These are phyloP conservation scores for Candolleomyces efflorescens DNA, from an alignment of 768 basidiomycete species.

Conservation along the genomic window DNA sequence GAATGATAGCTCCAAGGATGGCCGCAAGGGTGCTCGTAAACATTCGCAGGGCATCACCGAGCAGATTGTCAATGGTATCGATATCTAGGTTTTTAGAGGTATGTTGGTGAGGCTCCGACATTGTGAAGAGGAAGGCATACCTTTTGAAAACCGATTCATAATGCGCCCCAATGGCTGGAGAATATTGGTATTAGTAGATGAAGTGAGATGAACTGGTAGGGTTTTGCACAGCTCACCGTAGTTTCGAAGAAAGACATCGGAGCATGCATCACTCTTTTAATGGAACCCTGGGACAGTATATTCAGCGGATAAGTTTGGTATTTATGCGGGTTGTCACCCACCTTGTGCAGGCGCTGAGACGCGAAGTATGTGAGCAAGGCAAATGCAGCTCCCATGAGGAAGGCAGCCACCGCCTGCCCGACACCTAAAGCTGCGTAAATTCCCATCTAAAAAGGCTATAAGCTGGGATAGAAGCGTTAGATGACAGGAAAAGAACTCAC, in stretches of 20 bases:
- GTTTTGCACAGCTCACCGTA: constrained; percentile 39
- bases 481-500: constrained; percentile 39
- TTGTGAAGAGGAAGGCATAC: constrained; percentile 19
- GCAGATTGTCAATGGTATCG: constrained; percentile 74
- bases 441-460: constrained; percentile 54
- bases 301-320: not conserved
- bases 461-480: not conserved
- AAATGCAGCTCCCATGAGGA: constrained; percentile 62
- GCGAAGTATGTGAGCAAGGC: constrained; percentile 75
- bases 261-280: constrained; percentile 71
- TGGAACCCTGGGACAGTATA: constrained; percentile 43
- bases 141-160: constrained; percentile 88
- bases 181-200: not conserved
- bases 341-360: constrained; percentile 63
- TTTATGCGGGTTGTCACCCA: constrained; percentile 18
- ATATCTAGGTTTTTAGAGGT: constrained; percentile 42
- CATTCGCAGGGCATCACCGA: constrained; percentile 76
- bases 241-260: constrained; percentile 93
- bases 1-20: constrained; percentile 72
- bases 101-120: not conserved
- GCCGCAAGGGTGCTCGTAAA: constrained; percentile 56
- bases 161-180: constrained; percentile 74
- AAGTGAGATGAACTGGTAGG: not conserved
- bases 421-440: constrained; percentile 75
- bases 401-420: constrained; percentile 62